Base-by-base conservation (phyloP, 176 grass and related monocot genomes). In the Rhynchospora tenuis region DNA sequence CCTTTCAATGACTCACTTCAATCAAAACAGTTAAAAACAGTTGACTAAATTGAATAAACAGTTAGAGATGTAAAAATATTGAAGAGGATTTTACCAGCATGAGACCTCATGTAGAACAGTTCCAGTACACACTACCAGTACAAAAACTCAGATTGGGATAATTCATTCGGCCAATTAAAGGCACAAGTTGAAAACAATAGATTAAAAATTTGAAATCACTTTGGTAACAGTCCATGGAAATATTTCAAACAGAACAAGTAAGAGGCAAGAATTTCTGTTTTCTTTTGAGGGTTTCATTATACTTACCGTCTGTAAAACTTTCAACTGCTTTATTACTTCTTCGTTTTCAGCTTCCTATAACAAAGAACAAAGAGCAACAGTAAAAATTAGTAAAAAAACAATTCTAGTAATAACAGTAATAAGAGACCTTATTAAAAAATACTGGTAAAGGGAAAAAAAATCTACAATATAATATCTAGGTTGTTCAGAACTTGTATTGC, bases 241-340 rank as follows among this genome's bases (percentile, higher is more conserved):
- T 51, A 74, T 76, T 54, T 54, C 13, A 76, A 76, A 76, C 46
- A 2, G 4, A 29, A 77, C 17, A 55, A 50, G 23, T 27, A 51
- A 55, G 13, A 77, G 12, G 1, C 7, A 0, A 59, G 59, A 52
- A 13, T 14, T 55, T 76, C 27, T 77, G 9, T 31, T 56, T 31
- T 48, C 10, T 73, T 77, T 61, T 19, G 14, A 48, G 45, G 43
- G 62, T 52, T 27, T 3, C 43, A 28, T 17, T 66, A 47, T 24
- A 85, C 75, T 75, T 98, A 98, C 93, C 71, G n/a, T 65, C 22
- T 90, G 88, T 45, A 93, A 58, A 84, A 59, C 87, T 80, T 93
- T 98, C 64, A 98, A 85, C 62, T 98, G 96, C 84, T 89, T 89
- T 59, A 86, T 67, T 80, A 99, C 91, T 90, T 93, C 93, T 84